Base-by-base conservation (phyloP, 768 basidiomycete genomes). In the Tylopilus plumbeoviolaceoides region DNA sequence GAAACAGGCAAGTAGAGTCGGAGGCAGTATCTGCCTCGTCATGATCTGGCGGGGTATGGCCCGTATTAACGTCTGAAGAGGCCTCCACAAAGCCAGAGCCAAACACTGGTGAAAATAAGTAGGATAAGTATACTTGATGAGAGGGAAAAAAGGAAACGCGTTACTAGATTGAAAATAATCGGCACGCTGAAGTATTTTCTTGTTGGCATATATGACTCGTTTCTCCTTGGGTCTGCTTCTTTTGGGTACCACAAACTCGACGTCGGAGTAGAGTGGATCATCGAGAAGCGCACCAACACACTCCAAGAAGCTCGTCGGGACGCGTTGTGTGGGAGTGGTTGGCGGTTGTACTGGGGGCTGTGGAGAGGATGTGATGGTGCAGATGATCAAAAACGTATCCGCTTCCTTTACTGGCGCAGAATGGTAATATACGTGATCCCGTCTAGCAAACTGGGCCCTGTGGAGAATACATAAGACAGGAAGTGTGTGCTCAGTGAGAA, bases 191-290 rank as follows among this genome's bases (percentile, higher is more conserved):
- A 94, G 74, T 40, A 94, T 62, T 60, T 77, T 81, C 58, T 78
- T 81, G 41, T 82, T 81, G 1, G 90, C 91, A 64, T 81, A 87
- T 57, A 94, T 87, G 15, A 63, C 63, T 15, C 75, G 68, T 25
- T 61, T 58, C 39, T 70, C 74, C 21, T 69, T 67, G 15, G 71
- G 70, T 25, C 73, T 66, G 21, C 67, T 66, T 31, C 75, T 63
- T 30, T 71, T 70, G 0, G 87, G 87, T 28, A 93, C 71, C 18
- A 91, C 72, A 58, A 94, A 93, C 64, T 87, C 84, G 17, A 93
- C 81, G 60, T 94, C 91, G 7, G 91, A 91, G 60, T 92, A 93
- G 12, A 79, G 64, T n/a, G 87, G 87, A 60, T 93, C 87, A 59
- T 93, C 85, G 10, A 93, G 73, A 23, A 93, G 70, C 30, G 75